Base-by-base conservation (phyloP, 352 stramenopile species). In the Thalassiosira allenii region DNA sequence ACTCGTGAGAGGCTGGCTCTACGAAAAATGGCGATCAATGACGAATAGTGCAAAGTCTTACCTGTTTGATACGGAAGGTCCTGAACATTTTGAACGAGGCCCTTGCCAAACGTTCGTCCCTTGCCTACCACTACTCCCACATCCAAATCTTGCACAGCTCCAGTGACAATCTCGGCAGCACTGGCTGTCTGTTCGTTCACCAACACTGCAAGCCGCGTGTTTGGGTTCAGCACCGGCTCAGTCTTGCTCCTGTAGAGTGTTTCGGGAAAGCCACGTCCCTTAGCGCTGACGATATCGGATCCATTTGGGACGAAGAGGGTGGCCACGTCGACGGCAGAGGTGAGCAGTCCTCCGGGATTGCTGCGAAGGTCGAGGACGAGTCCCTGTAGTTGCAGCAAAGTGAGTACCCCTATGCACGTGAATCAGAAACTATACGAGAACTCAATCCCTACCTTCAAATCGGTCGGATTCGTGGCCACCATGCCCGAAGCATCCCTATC, bases 31-130 rank as follows among this genome's bases (percentile, higher is more conserved):
- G 17, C 17, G 41, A 27, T 20, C 27, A 23, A n/a, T 47, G 43
- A 43, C 20, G 43, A 44, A 20, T 47, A 49, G 17, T 44, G 61
- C n/a, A 64, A 37, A 52, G 9, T 53, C 57, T 20, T 61, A 71
- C 59, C 68, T 57, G 77, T 85, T 40, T 85, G 77, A 41, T 92
- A 93, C 2, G 87, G 87, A 14, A 91, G 61, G 29, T 89, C 82
- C 64, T 94, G 87, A 9, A 97, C 92, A 83, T 96, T 96, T 77
- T 96, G 93, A 2, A 96, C 92, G 6, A 96, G 73, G 5, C 93
- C 93, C 80, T 97, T 97, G 11, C 94, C 93, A 85, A 93, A 97
- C 0, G 92, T 97, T 37, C 89, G 66, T 37, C 91, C 92, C 27
- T 79, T 85, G 25, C 94, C 94, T 40, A 97, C 82, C 41, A 97